A percentile compares a stretch with the other conserved stretches of the same genome.
Conservation (phyloP, 2,329 filamentous ascomycete genomes). For the Xylariaceae sp. region DNA sequence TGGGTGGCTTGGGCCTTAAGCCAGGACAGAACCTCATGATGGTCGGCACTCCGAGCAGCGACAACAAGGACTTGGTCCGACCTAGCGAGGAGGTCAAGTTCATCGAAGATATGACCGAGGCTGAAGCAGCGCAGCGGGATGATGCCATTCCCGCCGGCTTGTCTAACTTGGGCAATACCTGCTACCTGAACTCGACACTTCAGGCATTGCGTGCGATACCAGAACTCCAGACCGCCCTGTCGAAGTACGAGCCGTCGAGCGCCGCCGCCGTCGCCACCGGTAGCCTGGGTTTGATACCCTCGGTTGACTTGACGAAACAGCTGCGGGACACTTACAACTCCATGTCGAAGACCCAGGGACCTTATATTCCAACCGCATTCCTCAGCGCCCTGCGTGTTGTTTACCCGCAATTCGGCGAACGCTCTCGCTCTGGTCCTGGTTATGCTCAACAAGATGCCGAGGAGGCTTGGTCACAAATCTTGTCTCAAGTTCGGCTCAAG, state of each 20-base stretch:
- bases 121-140: constrained; percentile 74
- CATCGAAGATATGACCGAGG: constrained; percentile 95
- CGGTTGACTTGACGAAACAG: constrained; percentile 67
- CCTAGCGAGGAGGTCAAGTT: constrained; percentile 83
- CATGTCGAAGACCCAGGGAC: constrained; percentile 83
- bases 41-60: constrained; percentile 81
- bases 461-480: constrained; percentile 95
- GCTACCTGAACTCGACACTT: constrained; percentile 96
- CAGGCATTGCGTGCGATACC: constrained; percentile 85
- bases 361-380: constrained; percentile 79
- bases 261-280: constrained; percentile 14
- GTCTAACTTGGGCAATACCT: constrained; percentile 92
- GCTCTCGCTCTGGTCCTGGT: constrained; percentile 71
- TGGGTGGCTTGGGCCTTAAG: constrained; percentile 80
- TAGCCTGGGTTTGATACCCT: constrained; percentile 36
- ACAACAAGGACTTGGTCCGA: constrained; percentile 54
- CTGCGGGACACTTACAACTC: constrained; percentile 79
- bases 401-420: constrained; percentile 92
- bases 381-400: constrained; percentile 69
- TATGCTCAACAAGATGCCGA: constrained; percentile 99
- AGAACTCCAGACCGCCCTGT: constrained; percentile 77
- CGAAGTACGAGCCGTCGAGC: constrained; percentile 44
- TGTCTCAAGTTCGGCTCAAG: constrained; percentile 75
- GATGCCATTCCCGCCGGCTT: constrained; percentile 84
- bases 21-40: constrained; percentile 86